Evolutionary conservation across 2,329 filamentous ascomycete species (phyloP).

Genomic region (Colletotrichum tropicicola): DNA sequence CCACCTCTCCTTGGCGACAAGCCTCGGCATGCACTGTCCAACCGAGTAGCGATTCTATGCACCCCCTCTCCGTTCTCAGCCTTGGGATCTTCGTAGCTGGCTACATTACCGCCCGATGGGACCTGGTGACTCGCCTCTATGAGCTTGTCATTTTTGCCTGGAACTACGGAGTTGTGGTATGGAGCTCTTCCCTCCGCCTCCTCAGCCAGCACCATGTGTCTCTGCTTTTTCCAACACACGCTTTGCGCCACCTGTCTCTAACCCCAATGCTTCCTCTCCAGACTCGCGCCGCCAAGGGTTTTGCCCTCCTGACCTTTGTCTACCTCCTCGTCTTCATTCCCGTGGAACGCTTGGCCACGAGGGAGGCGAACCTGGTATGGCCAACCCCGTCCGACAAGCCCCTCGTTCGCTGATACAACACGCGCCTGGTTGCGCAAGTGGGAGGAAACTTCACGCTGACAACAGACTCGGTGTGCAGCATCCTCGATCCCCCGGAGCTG

Average conservation of each 20-base stretch:
- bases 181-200: constrained; percentile 42
- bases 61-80: constrained; percentile 96
- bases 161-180: constrained; percentile 96
- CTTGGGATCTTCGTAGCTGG: constrained; percentile 99
- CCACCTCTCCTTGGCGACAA: constrained; percentile 26
- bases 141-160: constrained; percentile 97
- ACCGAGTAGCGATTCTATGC: constrained; percentile 74
- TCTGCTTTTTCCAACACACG: background rate
- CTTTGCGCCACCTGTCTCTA: constrained; percentile 23
- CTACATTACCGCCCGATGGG: constrained; percentile 99
- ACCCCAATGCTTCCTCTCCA: constrained; percentile 44
- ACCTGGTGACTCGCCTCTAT: constrained; percentile 95
- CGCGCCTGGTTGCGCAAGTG: constrained; percentile 21
- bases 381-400: constrained; percentile 27
- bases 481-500: constrained; percentile 78
- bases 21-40: constrained; percentile 53
- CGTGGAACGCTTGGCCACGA: constrained; percentile 81
- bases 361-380: constrained; percentile 82
- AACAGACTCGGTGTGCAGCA: constrained; percentile 64
- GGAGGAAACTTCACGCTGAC: constrained; percentile 35
- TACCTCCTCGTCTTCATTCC: constrained; percentile 89
- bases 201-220: background rate
- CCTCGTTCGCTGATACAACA: constrained; percentile 24
- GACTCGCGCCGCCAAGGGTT: constrained; percentile 87
- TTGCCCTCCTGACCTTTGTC: constrained; percentile 81